Evolutionary conservation across 768 basidiomycete genomes (phyloP).

Genomic region (Pleurotus sapidus): DNA sequence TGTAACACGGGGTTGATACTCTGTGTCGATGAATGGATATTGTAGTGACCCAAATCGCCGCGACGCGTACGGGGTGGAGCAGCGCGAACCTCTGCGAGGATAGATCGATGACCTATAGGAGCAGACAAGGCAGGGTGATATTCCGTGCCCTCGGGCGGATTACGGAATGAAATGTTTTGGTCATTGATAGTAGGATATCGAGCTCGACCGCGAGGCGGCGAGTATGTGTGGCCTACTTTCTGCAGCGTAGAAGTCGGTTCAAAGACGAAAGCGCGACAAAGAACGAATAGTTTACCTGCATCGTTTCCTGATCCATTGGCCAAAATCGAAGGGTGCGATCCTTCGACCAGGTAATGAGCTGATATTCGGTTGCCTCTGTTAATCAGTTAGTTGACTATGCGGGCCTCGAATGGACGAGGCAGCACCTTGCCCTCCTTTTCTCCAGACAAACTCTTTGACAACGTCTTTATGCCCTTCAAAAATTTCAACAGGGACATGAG

Average conservation of each 20-base stretch:
- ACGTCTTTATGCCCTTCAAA: conserved; percentile 92
- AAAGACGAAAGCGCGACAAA: not conserved
- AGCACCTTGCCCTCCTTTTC: conserved; percentile 60
- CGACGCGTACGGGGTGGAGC: conserved; percentile 28
- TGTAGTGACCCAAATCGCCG: not conserved
- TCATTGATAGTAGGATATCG: conserved; percentile 20
- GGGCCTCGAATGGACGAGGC: not conserved
- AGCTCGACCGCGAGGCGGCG: conserved; percentile 28
- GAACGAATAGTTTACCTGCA: conserved; percentile 47
- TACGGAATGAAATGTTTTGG: conserved; percentile 49
- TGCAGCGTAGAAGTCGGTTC: conserved; percentile 20
- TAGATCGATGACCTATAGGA: conserved; percentile 62
- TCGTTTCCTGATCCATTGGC: conserved; percentile 72
- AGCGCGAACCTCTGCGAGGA: conserved; percentile 71
- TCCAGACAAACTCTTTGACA: conserved; percentile 98
- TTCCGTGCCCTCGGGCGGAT: conserved; percentile 39
- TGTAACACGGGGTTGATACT: conserved; percentile 27
- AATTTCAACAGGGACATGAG: conserved; percentile 54
- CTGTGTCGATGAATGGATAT: conserved; percentile 5
- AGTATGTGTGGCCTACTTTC: conserved; percentile 47
- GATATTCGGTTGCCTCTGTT: conserved; percentile 46
- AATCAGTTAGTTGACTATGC: not conserved
- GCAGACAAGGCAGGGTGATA: conserved; percentile 55
- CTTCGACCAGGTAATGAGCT: conserved; percentile 73
- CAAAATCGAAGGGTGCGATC: conserved; percentile 90